phyloP scores from a whole-genome alignment of 345 rosid genomes.

The Citrus hindsii region DNA sequence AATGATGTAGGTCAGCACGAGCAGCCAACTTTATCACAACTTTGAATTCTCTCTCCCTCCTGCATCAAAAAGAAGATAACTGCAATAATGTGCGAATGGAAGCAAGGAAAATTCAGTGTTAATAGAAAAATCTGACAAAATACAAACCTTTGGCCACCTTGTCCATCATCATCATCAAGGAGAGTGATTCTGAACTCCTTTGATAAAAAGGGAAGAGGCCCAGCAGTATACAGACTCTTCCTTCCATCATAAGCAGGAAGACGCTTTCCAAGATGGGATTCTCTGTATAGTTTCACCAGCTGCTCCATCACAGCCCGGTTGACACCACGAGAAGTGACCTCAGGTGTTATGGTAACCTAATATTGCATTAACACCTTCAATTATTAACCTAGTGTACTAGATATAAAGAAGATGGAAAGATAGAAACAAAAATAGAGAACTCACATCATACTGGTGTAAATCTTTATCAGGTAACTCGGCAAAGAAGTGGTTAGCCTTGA shows the following conservation, averaged over 20 bases:
- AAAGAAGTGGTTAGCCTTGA: constrained; percentile 96
- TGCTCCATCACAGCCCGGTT: constrained; percentile 84
- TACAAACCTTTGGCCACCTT: constrained; percentile 64
- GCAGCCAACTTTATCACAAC: constrained; percentile 82
- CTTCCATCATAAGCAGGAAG: constrained; percentile 96
- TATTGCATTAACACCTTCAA: neutral
- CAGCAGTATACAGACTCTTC: constrained; percentile 91
- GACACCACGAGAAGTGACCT: constrained; percentile 71
- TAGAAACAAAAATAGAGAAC: constrained; percentile 9
- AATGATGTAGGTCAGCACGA: constrained; percentile 87
- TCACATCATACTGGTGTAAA: constrained; percentile 93
- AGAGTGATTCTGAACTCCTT: constrained; percentile 76
- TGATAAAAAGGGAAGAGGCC: constrained; percentile 74
- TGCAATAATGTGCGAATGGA: neutral
- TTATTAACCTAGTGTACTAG: neutral
- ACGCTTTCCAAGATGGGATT: constrained; percentile 84
- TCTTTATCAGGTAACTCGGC: constrained; percentile 90
- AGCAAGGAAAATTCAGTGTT: neutral
- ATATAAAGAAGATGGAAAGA: neutral
- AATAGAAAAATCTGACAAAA: neutral
- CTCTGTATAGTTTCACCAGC: constrained; percentile 54
- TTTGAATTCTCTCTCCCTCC: constrained; percentile 70
- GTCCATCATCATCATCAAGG: constrained; percentile 78
- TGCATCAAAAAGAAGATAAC: constrained; percentile 24
- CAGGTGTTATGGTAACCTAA: constrained; percentile 83